phyloP scores from a whole-genome alignment of 768 basidiomycete genomes.

The Rhizopogon vesiculosus region DNA sequence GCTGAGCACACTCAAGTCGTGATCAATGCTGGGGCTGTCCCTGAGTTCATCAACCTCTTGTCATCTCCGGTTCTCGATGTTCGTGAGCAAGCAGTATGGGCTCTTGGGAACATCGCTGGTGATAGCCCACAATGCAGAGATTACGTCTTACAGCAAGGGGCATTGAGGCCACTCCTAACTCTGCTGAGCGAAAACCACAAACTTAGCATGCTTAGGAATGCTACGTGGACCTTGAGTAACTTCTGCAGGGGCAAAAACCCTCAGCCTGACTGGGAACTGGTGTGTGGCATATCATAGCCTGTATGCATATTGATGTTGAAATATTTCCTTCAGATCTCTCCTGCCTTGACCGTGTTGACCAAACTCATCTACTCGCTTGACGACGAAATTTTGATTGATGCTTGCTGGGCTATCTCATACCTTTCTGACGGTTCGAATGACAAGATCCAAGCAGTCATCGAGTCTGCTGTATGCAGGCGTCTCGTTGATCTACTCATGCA shows the following conservation, averaged over 20 bases:
- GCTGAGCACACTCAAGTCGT: slow-evolving; percentile 98
- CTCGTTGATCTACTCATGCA: slow-evolving; percentile 97
- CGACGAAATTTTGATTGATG: slow-evolving; percentile 98
- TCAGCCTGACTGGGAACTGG: slow-evolving; percentile 97
- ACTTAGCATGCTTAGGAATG: slow-evolving; percentile 96
- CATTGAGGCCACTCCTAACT: slow-evolving; percentile 85
- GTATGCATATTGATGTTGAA: slow-evolving; percentile 14
- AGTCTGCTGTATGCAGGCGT: slow-evolving; percentile 95
- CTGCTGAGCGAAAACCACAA: slow-evolving; percentile 96
- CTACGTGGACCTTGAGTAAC: slow-evolving; percentile 99
- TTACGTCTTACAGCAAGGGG: slow-evolving; percentile 91
- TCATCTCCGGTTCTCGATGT: slow-evolving; percentile 95
- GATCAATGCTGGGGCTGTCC: slow-evolving; percentile 90
- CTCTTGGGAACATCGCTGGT: slow-evolving; percentile 97
- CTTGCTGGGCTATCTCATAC: slow-evolving; percentile 99
- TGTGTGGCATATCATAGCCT: slow-evolving; percentile 33
- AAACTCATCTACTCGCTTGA: slow-evolving; percentile 99
- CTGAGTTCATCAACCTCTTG: slow-evolving; percentile 94
- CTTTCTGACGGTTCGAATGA: slow-evolving; percentile 98
- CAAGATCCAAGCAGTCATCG: slow-evolving; percentile 99
- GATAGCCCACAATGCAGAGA: slow-evolving; percentile 98
- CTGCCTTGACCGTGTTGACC: slow-evolving; percentile 92
- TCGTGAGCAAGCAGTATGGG: slow-evolving; percentile 99
- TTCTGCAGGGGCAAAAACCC: slow-evolving; percentile 98
- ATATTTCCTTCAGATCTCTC: slow-evolving; percentile 71